Evolutionary conservation across 1,284 basidiomycete genomes (phyloP), one percentile per base, ranked within the genome.

Genomic region (Abortiporus biennis): DNA sequence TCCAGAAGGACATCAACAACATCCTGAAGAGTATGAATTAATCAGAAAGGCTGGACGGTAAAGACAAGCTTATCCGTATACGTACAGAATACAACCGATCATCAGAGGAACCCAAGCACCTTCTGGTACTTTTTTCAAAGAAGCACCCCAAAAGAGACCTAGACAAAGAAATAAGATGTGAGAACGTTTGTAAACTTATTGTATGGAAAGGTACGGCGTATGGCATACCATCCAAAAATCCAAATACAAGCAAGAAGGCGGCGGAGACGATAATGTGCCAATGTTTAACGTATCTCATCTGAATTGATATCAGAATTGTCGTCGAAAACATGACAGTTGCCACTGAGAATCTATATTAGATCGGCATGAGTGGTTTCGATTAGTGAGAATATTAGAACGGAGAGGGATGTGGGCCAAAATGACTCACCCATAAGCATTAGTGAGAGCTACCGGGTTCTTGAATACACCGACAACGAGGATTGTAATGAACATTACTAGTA

Each of bases 91-190:
- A 1, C 58, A 25, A 11, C 78, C 80, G 29, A 82, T 68, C 56
- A 71, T 68, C 6, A 83, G 64, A 0, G 80, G 76, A 3, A 80
- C 78, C 78, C 78, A 82, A 2, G 76, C 79, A 16, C 79, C 78
- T n/a, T 67, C 59, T 0, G 79, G 78, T 6, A 83, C 66, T 55
- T 82, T 81, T 51, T 67, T 75, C 42, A 81, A 51, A 0, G 76
- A 61, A 1, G 79, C 77, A 19, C 76, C 78, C 76, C 76, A 80
- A 59, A 82, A 81, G 3, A 80, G 57, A 23, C 61, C 76, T 64
- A 31, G 6, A 24, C 3, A 20, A 27, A 12, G 16, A 34, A 11
- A 17, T 9, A 9, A 9, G 16, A 11, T 17, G 19, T 9, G 16
- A 34, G 16, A 17, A 9, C n/a, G 9, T 9, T 9, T 9, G n/a